Evolutionary conservation across 768 basidiomycete species (phyloP).

Genomic region (Auricularia auricula-judae): DNA sequence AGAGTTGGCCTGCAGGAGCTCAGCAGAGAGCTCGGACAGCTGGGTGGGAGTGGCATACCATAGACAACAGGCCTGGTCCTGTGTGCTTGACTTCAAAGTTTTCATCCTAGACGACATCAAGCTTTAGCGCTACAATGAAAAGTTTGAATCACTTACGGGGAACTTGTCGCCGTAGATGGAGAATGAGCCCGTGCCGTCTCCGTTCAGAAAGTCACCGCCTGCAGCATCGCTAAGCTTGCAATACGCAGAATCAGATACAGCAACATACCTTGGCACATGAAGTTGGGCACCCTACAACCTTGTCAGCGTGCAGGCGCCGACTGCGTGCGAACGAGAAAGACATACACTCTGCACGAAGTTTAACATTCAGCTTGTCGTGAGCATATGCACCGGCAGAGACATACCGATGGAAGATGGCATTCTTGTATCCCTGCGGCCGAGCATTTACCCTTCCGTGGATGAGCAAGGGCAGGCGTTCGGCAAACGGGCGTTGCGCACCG

Average conservation of each 20-base stretch:
- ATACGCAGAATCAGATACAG: slow-evolving; percentile 1
- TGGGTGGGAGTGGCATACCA: slow-evolving; percentile 41
- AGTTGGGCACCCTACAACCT: slow-evolving; percentile 61
- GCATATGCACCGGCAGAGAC: slow-evolving; percentile 11
- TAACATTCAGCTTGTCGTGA: neutral
- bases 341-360: slow-evolving; percentile 53
- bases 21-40: neutral
- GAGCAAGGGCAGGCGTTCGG: neutral
- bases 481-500: slow-evolving; percentile 35
- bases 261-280: slow-evolving; percentile 85
- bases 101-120: slow-evolving; percentile 54
- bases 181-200: slow-evolving; percentile 90
- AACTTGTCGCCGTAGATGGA: slow-evolving; percentile 97
- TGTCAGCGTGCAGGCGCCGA: neutral
- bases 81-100: slow-evolving; percentile 88
- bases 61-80: slow-evolving; percentile 78
- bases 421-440: slow-evolving; percentile 84
- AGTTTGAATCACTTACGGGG: slow-evolving; percentile 39
- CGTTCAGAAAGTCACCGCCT: slow-evolving; percentile 93
- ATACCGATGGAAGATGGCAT: slow-evolving; percentile 85
- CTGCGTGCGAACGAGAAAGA: slow-evolving; percentile 2
- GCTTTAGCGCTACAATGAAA: neutral
- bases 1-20: slow-evolving; percentile 70
- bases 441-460: slow-evolving; percentile 50
- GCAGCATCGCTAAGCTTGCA: neutral